Percentiles rank a stretch among this genome's conserved stretches.
phyloP scores from a whole-genome alignment of 805 yeast species.

The Brettanomyces anomalus region DNA sequence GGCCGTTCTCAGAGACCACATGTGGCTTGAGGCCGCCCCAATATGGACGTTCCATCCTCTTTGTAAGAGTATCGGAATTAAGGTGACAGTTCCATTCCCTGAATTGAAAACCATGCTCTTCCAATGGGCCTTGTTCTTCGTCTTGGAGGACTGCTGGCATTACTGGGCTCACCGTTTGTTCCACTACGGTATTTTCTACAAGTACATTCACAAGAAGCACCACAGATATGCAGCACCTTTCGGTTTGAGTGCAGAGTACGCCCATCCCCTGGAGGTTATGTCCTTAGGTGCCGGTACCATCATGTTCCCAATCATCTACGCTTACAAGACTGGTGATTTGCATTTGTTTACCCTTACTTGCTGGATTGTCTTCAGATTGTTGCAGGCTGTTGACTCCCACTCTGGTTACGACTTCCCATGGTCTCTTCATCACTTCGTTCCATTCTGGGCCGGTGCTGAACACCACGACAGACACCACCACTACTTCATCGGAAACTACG shows the following conservation, averaged over 20 bases:
- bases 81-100: slow-evolving; percentile 47
- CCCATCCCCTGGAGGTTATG: slow-evolving; percentile 52
- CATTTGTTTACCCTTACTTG: slow-evolving; percentile 45
- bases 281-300: slow-evolving; percentile 52
- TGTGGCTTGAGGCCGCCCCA: slow-evolving; percentile 51
- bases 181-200: slow-evolving; percentile 48
- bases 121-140: slow-evolving; percentile 41
- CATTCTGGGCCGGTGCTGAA: slow-evolving; percentile 60
- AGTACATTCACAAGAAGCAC: slow-evolving; percentile 51
- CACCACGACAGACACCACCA: slow-evolving; percentile 57
- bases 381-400: slow-evolving; percentile 54
- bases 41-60: slow-evolving; percentile 57
- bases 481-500: slow-evolving; percentile 49
- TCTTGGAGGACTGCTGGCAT: slow-evolving; percentile 52
- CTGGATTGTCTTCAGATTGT: slow-evolving; percentile 45
- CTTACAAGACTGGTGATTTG: slow-evolving; percentile 35
- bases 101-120: slow-evolving; percentile 29
- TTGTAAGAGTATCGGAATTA: slow-evolving; percentile 39
- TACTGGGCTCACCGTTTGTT: slow-evolving; percentile 51
- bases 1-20: slow-evolving; percentile 47
- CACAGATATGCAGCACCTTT: slow-evolving; percentile 56
- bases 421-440: slow-evolving; percentile 47
- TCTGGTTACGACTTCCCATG: slow-evolving; percentile 57
- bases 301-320: slow-evolving; percentile 50
- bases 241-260: slow-evolving; percentile 54